Evolutionary conservation across 2,329 filamentous ascomycete genomes (phyloP).

Genomic region (Cladosporium oxysporum): DNA sequence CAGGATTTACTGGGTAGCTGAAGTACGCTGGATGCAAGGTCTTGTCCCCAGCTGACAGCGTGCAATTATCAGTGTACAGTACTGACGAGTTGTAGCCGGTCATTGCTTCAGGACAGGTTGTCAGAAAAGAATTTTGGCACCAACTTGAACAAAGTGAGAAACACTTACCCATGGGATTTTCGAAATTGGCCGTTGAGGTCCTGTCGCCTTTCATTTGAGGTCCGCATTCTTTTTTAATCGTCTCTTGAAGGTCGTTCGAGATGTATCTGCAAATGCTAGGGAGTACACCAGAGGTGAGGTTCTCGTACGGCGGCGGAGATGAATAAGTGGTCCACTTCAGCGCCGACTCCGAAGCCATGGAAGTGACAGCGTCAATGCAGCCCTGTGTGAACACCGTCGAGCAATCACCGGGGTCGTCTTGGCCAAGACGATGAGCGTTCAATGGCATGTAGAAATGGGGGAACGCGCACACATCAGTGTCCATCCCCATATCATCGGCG

Average conservation of each 20-base stretch:
- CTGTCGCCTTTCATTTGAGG: neutral
- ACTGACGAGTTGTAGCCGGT: neutral
- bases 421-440: slow-evolving; percentile 3
- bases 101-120: neutral
- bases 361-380: neutral
- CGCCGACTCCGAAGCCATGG: neutral
- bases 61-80: neutral
- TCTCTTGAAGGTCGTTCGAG: neutral
- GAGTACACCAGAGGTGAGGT: neutral
- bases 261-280: neutral
- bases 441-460: neutral
- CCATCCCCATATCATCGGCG: neutral
- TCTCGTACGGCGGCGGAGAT: neutral
- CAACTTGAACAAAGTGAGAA: neutral
- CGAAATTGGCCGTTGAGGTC: neutral
- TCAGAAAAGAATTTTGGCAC: neutral
- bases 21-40: neutral
- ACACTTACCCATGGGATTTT: neutral
- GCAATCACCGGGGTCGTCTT: neutral
- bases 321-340: neutral
- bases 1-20: neutral
- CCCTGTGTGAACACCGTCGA: neutral
- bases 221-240: neutral
- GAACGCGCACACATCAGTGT: slow-evolving; percentile 1
- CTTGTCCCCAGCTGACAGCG: neutral